phyloP scores from a whole-genome alignment of 805 yeast species.

The Candida hungchunana region DNA sequence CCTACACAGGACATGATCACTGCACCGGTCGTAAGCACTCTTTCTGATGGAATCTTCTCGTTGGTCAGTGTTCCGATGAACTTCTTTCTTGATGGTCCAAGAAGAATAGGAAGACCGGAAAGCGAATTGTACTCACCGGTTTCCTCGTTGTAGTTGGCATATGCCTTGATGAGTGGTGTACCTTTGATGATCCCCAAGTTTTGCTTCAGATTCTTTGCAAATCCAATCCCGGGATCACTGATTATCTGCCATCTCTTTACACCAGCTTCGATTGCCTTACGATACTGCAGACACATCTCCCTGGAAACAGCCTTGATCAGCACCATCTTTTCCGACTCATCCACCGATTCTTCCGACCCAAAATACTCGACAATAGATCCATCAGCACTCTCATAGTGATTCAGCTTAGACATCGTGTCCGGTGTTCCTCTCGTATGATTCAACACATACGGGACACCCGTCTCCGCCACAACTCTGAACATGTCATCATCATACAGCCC shows the following conservation, averaged over 20 bases:
- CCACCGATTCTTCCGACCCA: constrained; percentile 19
- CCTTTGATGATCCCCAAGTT: constrained; percentile 62
- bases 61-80: constrained; percentile 76
- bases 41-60: constrained; percentile 49
- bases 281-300: constrained; percentile 58
- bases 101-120: constrained; percentile 52
- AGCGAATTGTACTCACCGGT: constrained; percentile 19
- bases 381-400: constrained; percentile 44
- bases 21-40: constrained; percentile 76
- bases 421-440: constrained; percentile 87
- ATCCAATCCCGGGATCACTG: constrained; percentile 94
- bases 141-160: constrained; percentile 34
- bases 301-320: constrained; percentile 55
- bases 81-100: constrained; percentile 87
- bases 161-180: constrained; percentile 42
- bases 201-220: constrained; percentile 78
- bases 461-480: constrained; percentile 62
- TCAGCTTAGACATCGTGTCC: constrained; percentile 59
- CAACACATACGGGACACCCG: constrained; percentile 72
- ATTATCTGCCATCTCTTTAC: constrained; percentile 87
- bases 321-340: constrained; percentile 26
- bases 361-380: constrained; percentile 37
- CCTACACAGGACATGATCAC: constrained; percentile 69
- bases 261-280: constrained; percentile 55
- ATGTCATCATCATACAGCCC: constrained; percentile 68